Conservation (phyloP, 108 stramenopile species). For the Cyclotella atomus region DNA sequence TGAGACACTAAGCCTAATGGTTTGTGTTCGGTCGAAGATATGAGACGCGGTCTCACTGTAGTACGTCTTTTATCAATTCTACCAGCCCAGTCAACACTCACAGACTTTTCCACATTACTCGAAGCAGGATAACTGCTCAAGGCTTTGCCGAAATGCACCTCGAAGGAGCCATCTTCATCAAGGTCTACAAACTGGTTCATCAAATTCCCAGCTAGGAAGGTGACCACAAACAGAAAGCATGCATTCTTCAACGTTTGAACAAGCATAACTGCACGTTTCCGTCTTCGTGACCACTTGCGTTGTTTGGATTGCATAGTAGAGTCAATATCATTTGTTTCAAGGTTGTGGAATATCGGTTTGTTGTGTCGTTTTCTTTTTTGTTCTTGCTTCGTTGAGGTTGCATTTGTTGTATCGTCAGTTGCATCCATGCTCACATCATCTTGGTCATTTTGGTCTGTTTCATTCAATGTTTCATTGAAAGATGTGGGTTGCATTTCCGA, state of each 20-base stretch:
- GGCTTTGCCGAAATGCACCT: constrained; percentile 47
- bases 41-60: neutral
- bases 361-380: neutral
- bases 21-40: neutral
- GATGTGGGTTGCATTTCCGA: too few species aligned
- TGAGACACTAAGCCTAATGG: constrained; percentile 64
- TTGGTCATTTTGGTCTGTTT: neutral
- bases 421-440: neutral
- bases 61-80: neutral
- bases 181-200: constrained; percentile 58
- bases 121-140: constrained; percentile 9
- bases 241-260: constrained; percentile 36
- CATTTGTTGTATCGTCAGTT: neutral
- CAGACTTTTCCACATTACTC: neutral
- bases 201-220: constrained; percentile 44
- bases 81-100: neutral
- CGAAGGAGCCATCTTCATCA: constrained; percentile 48
- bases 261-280: constrained; percentile 26
- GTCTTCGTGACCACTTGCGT: constrained; percentile 39
- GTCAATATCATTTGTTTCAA: constrained; percentile 16
- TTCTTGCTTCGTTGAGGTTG: neutral
- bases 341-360: constrained; percentile 3
- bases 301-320: constrained; percentile 10
- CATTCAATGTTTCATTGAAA: neutral
- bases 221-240: constrained; percentile 27